Base-by-base conservation (phyloP, 306 rosid species). In the Cucumis melo region DNA sequence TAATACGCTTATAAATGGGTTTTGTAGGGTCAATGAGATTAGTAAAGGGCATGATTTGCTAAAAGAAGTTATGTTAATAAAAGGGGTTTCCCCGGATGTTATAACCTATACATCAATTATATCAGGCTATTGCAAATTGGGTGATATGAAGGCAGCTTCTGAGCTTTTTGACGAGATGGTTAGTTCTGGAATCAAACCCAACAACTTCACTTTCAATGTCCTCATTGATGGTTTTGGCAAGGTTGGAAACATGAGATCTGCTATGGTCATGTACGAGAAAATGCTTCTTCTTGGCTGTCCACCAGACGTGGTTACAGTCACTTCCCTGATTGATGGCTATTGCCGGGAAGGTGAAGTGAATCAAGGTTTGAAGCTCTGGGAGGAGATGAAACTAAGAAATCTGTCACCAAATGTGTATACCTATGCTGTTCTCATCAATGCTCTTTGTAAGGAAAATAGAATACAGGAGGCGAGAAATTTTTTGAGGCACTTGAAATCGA, bases 151-250 rank as follows among this genome's bases (percentile, higher is more conserved):
- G 56, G 93, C 84, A 78, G 97, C 92, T 58, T 81, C 80, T 48
- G 42, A 44, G 74, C 84, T 91, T 78, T 88, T 88, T 42, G 78
- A 86, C 77, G 88, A 89, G 87, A 93, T 93, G 93, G 77, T 77
- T 75, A 13, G 55, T 71, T 84, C 56, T 1, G 87, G 91, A 71
- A 68, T 58, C 80, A 85, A 68, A 83, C 97, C 98, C 29, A 93
- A 80, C 82, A 70, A 36, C 13, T 60, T 85, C 73, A 88, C 93
- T 67, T 93, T 87, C 77, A 93, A 85, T 83, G 84, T 85, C 74
- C 88, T 93, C 60, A 83, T 93, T 62, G 78, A 91, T 79, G 97
- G 98, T 21, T 91, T 85, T 77, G 88, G 89, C 78, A 89, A 89
- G 85, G 84, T 73, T 50, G 87, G 96, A 36, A 83, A 91, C 81